A percentile compares a stretch with the other conserved stretches of the same genome.
Evolutionary conservation across 2,329 filamentous ascomycete species (phyloP).

Genomic region (Clarireedia paspali): DNA sequence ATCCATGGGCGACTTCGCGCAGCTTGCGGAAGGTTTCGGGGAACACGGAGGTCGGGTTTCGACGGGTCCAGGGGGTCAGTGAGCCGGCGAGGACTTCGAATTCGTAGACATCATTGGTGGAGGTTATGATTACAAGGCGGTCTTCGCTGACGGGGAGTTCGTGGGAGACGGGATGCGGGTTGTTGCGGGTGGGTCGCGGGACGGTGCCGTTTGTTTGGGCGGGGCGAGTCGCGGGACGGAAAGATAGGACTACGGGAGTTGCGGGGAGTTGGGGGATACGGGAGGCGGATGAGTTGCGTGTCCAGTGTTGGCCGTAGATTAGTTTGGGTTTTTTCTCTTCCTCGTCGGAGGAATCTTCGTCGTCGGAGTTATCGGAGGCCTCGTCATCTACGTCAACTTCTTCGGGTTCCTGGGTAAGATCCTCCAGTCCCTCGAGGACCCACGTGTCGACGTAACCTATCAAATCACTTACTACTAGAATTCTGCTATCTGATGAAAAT

Average conservation of each 20-base stretch:
- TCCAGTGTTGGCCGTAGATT: conserved; percentile 62
- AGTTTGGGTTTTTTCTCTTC: conserved; percentile 40
- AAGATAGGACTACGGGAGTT: conserved; percentile 60
- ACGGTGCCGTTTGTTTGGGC: conserved; percentile 36
- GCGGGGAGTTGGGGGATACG: conserved; percentile 62
- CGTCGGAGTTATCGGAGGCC: conserved; percentile 30
- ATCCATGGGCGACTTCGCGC: conserved; percentile 74
- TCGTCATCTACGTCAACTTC: conserved; percentile 31
- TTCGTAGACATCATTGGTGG: conserved; percentile 62
- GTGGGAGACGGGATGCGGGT: conserved; percentile 34
- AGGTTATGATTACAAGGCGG: conserved; percentile 52
- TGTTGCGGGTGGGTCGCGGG: conserved; percentile 23
- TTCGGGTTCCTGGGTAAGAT: conserved; percentile 33
- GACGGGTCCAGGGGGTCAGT: conserved; percentile 76
- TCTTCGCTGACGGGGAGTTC: conserved; percentile 45
- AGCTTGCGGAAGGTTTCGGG: conserved; percentile 67
- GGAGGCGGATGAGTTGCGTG: conserved; percentile 60
- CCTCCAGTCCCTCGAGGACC: conserved; percentile 56
- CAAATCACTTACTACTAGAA: conserved; percentile 73
- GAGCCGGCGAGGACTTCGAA: conserved; percentile 72
- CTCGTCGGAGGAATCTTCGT: conserved; percentile 34
- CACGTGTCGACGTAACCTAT: conserved; percentile 84
- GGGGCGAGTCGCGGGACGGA: conserved; percentile 40
- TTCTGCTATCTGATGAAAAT: conserved; percentile 73
- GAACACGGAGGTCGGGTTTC: conserved; percentile 69